Base-by-base conservation (phyloP, 805 yeast species). In the Teunomyces atbi region DNA sequence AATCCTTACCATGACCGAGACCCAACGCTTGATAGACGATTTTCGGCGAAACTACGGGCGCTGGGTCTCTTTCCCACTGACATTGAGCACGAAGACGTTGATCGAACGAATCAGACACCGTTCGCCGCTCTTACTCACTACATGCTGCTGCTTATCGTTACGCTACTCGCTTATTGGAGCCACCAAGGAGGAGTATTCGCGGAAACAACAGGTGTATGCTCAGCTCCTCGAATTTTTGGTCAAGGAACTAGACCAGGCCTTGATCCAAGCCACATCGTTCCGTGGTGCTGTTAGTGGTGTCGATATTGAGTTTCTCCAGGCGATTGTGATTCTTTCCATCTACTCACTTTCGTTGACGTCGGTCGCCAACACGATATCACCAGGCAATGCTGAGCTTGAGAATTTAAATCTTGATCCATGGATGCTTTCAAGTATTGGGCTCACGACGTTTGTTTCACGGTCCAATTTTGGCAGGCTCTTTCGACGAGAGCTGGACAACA, bases 61-160 rank as follows among this genome's bases (percentile, higher is more conserved):
- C 26, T 87, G 95, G 95, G 81, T 85, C 3, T 80, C 86, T 45
- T 80, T 86, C 42, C 89, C 91, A 0, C 75, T 76, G 26, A 68
- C 67, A 11, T 57, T 77, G 29, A 59, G 81, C 4, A 73, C 83
- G 0, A 74, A 67, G 15, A 68, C 66, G 29, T 65, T 86, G 18
- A 66, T 84, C 7, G 74, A 69, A 4, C 61, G 76, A 28, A 70
- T 86, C 35, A 60, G 81, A 33, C 48, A 57, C 19, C 70, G 74
- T 32, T 81, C 87, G 16, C 81, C 91, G 1, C 65, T 87, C 32
- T 66, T 87, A n/a, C 63, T 86, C 12, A 83, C 89, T 1, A 74
- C 82, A 0, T 80, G 86, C 48, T 84, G 90, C 59, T 71, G 82
- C 18, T 69, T 86, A 4, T 75, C 88, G 0, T 62, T 86, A 36